A percentile compares a stretch with the other conserved stretches of the same genome.
These are phyloP conservation scores for Apophysomyces elegans DNA, from an alignment of 371 early-diverging fungal species.

Conservation along the genomic window DNA sequence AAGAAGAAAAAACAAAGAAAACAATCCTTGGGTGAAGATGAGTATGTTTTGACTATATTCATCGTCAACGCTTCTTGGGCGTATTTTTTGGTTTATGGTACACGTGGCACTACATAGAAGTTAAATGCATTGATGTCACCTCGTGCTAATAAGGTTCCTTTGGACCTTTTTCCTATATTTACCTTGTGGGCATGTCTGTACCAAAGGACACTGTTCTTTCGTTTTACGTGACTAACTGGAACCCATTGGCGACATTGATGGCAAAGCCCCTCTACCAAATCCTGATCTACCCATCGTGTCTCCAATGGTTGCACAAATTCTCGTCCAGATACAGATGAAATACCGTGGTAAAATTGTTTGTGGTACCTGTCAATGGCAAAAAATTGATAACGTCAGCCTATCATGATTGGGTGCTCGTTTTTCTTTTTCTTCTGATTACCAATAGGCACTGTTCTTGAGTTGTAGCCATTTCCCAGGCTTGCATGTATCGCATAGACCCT, in stretches of 20 bases:
- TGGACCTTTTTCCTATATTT: constrained; percentile 9
- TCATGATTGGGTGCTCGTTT: background rate
- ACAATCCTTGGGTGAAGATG: background rate
- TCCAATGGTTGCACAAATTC: constrained; percentile 76
- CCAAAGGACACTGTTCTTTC: constrained; percentile 83
- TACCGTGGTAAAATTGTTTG: constrained; percentile 89
- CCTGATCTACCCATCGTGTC: constrained; percentile 61
- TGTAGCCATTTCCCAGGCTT: constrained; percentile 89
- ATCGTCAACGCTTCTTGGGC: constrained; percentile 14
- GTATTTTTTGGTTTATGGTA: constrained; percentile 33
- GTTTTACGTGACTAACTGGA: constrained; percentile 75
- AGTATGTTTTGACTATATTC: background rate
- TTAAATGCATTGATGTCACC: constrained; percentile 8
- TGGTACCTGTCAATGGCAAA: constrained; percentile 66
- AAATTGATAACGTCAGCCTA: background rate
- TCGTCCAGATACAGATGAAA: constrained; percentile 86
- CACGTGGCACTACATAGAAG: constrained; percentile 25
- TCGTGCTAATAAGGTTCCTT: constrained; percentile 11
- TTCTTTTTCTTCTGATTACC: constrained; percentile 52
- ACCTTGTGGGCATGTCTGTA: constrained; percentile 88
- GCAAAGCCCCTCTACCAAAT: constrained; percentile 81
- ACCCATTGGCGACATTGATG: constrained; percentile 87
- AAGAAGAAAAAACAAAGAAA: background rate
- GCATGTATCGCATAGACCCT: constrained; percentile 90
- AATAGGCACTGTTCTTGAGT: constrained; percentile 92